These are phyloP conservation scores for Erythrophleum fordii DNA, from an alignment of 306 rosid genomes.

Conservation along the genomic window DNA sequence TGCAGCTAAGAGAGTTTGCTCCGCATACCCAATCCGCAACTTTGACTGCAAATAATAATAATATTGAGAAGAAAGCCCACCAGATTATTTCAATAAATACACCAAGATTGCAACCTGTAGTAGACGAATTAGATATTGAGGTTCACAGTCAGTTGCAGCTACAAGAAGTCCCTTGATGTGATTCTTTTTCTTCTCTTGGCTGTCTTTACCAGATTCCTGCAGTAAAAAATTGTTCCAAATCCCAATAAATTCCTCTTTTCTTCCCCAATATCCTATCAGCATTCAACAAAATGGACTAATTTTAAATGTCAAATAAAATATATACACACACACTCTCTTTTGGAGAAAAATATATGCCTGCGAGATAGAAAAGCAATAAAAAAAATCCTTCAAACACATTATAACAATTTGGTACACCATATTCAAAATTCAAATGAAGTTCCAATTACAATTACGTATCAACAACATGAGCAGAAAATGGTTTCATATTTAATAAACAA, in stretches of 20 bases:
- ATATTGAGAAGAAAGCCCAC: slow-evolving; percentile 33
- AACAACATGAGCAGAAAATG: slow-evolving; percentile 14
- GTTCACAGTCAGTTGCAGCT: slow-evolving; percentile 94
- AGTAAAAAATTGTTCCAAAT: not conserved
- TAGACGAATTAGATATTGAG: slow-evolving; percentile 79
- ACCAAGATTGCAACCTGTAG: slow-evolving; percentile 69
- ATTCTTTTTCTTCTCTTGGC: slow-evolving; percentile 92
- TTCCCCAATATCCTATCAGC: slow-evolving; percentile 20
- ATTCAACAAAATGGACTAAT: slow-evolving; percentile 6
- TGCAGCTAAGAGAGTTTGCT: slow-evolving; percentile 92
- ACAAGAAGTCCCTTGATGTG: slow-evolving; percentile 87
- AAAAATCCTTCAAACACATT: not conserved
- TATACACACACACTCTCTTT: not conserved
- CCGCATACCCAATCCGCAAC: slow-evolving; percentile 88
- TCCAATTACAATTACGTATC: slow-evolving; percentile 10
- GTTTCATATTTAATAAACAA: not conserved
- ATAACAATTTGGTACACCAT: not conserved
- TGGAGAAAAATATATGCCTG: slow-evolving; percentile 6
- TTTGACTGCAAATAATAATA: slow-evolving; percentile 54
- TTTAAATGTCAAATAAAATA: slow-evolving; percentile 13
- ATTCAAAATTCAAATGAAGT: slow-evolving; percentile 8
- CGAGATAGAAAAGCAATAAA: slow-evolving; percentile 6
- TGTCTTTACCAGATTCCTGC: slow-evolving; percentile 95
- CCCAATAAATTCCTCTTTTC: slow-evolving; percentile 13
- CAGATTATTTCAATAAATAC: slow-evolving; percentile 30